These are phyloP conservation scores for Trematosphaeria pertusa DNA, from an alignment of 2,329 filamentous ascomycete species.

Conservation along the genomic window DNA sequence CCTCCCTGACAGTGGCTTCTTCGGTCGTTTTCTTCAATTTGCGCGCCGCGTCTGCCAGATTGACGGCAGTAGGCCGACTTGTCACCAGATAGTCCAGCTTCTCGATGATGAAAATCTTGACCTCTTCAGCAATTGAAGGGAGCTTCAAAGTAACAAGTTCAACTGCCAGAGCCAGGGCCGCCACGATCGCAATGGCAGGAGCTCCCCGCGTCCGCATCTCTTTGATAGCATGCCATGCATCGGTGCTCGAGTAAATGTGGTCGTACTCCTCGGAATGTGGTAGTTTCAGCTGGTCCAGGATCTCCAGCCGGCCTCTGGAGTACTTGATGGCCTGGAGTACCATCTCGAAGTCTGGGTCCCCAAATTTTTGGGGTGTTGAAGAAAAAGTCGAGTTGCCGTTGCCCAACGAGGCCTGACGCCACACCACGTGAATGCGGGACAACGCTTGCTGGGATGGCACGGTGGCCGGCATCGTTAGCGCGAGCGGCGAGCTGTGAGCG, in stretches of 20 bases:
- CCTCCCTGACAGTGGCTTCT: slow-evolving; percentile 52
- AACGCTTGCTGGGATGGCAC: slow-evolving; percentile 17
- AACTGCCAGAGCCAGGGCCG: slow-evolving; percentile 84
- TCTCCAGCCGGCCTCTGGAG: slow-evolving; percentile 72
- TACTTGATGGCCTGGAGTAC: slow-evolving; percentile 82
- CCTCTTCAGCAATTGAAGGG: slow-evolving; percentile 64
- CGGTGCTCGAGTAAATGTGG: slow-evolving; percentile 70
- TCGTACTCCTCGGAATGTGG: slow-evolving; percentile 84
- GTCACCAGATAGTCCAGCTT: slow-evolving; percentile 87
- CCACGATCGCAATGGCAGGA: slow-evolving; percentile 97
- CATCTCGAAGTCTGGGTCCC: slow-evolving; percentile 41
- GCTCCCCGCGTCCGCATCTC: slow-evolving; percentile 82
- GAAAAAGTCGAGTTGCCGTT: slow-evolving; percentile 16
- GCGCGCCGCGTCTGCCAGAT: slow-evolving; percentile 86
- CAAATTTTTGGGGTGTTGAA: slow-evolving; percentile 4
- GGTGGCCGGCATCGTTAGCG: slow-evolving; percentile 3
- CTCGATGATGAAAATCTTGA: slow-evolving; percentile 71
- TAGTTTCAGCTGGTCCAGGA: slow-evolving; percentile 83
- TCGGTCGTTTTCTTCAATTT: slow-evolving; percentile 75
- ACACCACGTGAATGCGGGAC: slow-evolving; percentile 20
- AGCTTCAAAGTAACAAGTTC: slow-evolving; percentile 71
- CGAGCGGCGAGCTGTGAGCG: background rate
- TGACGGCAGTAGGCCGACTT: slow-evolving; percentile 92
- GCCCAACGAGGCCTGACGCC: slow-evolving; percentile 20
- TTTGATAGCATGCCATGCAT: slow-evolving; percentile 83